Base-by-base conservation (phyloP, 352 stramenopile genomes). In the Globisporangium megalacanthum region DNA sequence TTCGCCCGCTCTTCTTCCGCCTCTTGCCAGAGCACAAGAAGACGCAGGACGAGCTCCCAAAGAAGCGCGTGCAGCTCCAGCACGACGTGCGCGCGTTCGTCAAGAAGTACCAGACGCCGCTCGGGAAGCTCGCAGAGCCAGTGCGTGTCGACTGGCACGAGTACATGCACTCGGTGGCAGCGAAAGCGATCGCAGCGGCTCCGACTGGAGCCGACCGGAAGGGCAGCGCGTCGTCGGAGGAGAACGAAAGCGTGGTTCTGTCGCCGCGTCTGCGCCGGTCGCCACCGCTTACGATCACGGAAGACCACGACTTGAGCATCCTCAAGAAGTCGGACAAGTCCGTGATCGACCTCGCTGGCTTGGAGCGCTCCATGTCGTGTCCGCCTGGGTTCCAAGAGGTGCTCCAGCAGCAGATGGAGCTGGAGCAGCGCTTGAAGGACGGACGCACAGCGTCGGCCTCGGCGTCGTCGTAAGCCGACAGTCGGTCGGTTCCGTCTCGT, bases 121-220 rank as follows among this genome's bases (percentile, higher is more conserved):
- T 94, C 8, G 84, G 84, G 15, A 79, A 84, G 49, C 66, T 94
- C 15, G 79, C 78, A 3, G 79, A 90, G 50, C 68, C 75, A 4
- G 77, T 80, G 52, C 81, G 84, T 52, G 75, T 94, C 41, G 84
- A 94, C 65, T 94, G 84, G 84, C 83, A 73, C 48, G 75, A 82
- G 57, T 94, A 86, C 69, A 94, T 94, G 84, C 84, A 89, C 68
- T 68, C 77, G 76, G 42, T 72, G 64, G 56, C 60, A 70, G 61
- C 60, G 37, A 82, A 79, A 49, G 60, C 65, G 11, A 56, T 33
- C 5, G 49, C 54, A 2, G 53, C 42, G 22, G 31, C 42, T 5
- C 47, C 52, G 3, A 46, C 45, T 14, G n/a, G 31, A 17, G 54
- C 47, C 52, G 66, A 54, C 33, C 22, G 22, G 10, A n/a, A 58